Evolutionary conservation across 1,284 basidiomycete species (phyloP), one percentile per base, ranked within the genome.

Genomic region (Pseudozyma sp.): DNA sequence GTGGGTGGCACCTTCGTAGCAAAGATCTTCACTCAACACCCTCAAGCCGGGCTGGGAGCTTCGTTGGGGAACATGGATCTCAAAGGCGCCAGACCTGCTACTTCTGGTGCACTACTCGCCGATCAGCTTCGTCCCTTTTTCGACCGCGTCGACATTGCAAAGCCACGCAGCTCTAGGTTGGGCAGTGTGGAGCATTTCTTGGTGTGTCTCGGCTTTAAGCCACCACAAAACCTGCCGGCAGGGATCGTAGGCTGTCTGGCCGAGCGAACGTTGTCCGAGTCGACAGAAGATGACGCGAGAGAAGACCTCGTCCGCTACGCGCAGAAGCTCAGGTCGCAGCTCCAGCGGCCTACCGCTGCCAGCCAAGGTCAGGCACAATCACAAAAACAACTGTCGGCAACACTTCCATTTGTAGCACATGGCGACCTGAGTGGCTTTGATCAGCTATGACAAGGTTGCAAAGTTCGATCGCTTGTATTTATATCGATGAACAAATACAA

Each of bases 1-100:
- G 84, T 85, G 0, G 85, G 85, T 4, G 87, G 87, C 3, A 88
- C 86, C 4, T 87, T 88, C 60, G 85, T 89, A 58, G 88, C 88
- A 78, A 89, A 89, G 77, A 88, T 89, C 70, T 89, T 89, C 82
- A 76, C 70, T 5, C 75, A 77, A 30, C 69, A 74, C 35, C 60
- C 71, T 0, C 67, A 66, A 14, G 69, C 69, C 5, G 69, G 69
- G 4, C 39, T 66, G 42, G 52, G 69, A 45, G 52, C 58, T 19
- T 67, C 63, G 29, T 19, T 66, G 35, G 69, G 69, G 37, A 68
- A 68, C 42, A 67, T 66, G 59, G 65, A 64, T 34, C 51, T 69
- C 33, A 53, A 65, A 14, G 67, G 63, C 8, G 69, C 63, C 4
- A 33, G 66, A 33, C 68, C 65, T 4, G 55, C 57, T 1, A 74